These are phyloP conservation scores for Sungouiella thailandica DNA, from an alignment of 805 yeast genomes.

Conservation along the genomic window DNA sequence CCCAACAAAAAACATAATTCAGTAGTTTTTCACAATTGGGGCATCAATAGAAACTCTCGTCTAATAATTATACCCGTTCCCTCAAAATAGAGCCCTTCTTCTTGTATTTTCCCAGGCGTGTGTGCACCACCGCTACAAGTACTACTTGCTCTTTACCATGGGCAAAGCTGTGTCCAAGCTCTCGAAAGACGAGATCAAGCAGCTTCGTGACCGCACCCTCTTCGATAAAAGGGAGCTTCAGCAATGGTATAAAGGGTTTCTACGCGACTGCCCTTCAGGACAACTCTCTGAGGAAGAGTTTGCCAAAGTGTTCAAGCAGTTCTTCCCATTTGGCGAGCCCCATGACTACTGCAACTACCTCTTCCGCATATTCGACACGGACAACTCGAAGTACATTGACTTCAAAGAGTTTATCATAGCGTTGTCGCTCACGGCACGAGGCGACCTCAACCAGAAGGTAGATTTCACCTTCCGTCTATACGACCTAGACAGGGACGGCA, in stretches of 20 bases:
- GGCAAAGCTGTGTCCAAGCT: slow-evolving; percentile 93
- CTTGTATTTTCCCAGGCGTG: too few relatives aligned
- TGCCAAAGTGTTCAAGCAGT: slow-evolving; percentile 87
- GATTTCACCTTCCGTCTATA: slow-evolving; percentile 87
- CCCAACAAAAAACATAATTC: too few relatives aligned
- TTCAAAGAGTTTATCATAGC: slow-evolving; percentile 91
- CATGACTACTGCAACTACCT: slow-evolving; percentile 83
- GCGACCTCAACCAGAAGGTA: slow-evolving; percentile 76
- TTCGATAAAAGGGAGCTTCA: slow-evolving; percentile 92
- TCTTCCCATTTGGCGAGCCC: slow-evolving; percentile 98
- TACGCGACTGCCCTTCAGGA: slow-evolving; percentile 91
- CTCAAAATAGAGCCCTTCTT: too few relatives aligned
- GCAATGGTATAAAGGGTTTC: slow-evolving; percentile 97
- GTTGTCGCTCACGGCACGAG: slow-evolving; percentile 80
- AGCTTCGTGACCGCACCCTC: slow-evolving; percentile 78
- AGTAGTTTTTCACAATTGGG: too few relatives aligned
- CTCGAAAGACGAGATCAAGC: slow-evolving; percentile 82
- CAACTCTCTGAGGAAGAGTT: slow-evolving; percentile 83
- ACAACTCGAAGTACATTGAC: slow-evolving; percentile 74
- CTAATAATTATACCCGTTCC: too few relatives aligned
- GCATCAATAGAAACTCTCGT: too few relatives aligned
- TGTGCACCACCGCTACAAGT: too few relatives aligned
- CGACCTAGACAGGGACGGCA: slow-evolving; percentile 78
- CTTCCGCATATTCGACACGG: slow-evolving; percentile 84
- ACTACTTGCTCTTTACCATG: slow-evolving; percentile 41